Base-by-base conservation (phyloP, 768 basidiomycete species). In the Clitopilus passeckerianus region DNA sequence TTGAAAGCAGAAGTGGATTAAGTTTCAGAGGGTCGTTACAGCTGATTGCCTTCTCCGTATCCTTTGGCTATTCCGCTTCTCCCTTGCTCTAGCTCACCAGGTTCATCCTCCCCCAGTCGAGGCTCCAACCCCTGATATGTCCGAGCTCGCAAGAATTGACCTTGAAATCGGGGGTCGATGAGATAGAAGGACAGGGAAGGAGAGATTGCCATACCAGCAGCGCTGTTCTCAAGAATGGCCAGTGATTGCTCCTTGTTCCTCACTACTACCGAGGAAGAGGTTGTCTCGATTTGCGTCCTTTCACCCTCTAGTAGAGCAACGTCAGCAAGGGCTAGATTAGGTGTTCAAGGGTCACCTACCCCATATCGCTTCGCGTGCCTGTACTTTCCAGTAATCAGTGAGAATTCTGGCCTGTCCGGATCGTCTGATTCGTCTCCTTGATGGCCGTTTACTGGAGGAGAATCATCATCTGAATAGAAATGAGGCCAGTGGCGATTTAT, bases 21-120 rank as follows among this genome's bases (percentile, higher is more conserved):
- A 41, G 10, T 41, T 41, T 30, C 7, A 3, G 27, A 30, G n/a
- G 20, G 22, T 16, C 18, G 22, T 50, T 50, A 50, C 20, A 50
- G 46, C 10, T 23, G 60, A 34, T 74, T 72, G 61, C 80, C 80
- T 60, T 90, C 88, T 53, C 81, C 81, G 70, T 98, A 98, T 9
- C 90, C 93, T 61, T 89, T 82, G 37, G 96, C 94, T 52, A 96
- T 89, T 5, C 96, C 96, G 64, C 84, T 90, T 52, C 94, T 75
- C 0, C 96, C 96, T 70, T 96, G 91, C 73, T 97, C 93, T 60
- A 98, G 71, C 41, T 87, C 70, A 61, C 89, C 84, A 0, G 95
- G 95, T 0, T 78, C 81, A 66, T 96, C 92, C 69, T 90, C 77
- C 0, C 92, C 93, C 10, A 87, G 65, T 8, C 90, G 80, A 20